Evolutionary conservation across 352 stramenopile genomes (phyloP), one percentile per base, ranked within the genome.

Genomic region (Phytopythium cucurbitacearum): DNA sequence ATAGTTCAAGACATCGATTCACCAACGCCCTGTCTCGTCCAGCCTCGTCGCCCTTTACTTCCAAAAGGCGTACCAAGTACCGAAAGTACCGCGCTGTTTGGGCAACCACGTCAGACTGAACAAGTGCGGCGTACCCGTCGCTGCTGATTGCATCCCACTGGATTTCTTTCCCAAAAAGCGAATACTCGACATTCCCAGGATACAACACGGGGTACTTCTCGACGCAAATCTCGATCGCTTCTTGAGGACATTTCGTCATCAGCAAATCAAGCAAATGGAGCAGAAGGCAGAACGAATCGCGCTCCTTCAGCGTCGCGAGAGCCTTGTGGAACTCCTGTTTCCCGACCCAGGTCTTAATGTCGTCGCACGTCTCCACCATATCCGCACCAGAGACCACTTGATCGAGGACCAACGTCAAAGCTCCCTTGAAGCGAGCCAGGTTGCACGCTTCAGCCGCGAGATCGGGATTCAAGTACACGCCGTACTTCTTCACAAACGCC

Each of bases 391-490:
- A 85, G 21, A 94, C 80, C 6, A 90, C 81, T 40, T 89, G 73
- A 49, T 91, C 72, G 12, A 95, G 62, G 5, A 95, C 77, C 42
- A 80, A 60, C 37, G 83, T 83, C 32, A 94, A 62, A 16, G 78
- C 81, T n/a, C 57, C 63, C 6, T 71, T 67, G 52, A 92, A 87
- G 9, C 80, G 62, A 11, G 68, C 78, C 44, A 85, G 65, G 34
- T 85, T 93, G 60, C 83, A 94, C 0, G 92, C 69, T 60, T 94
- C 75, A 38, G 83, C 82, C 15, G 85, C 85, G 38, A 92, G 63
- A 47, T 95, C 85, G 5, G 85, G 76, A 49, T 91, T 90, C 45
- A 95, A 62, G 54, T 95, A 95, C 33, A 83, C 83, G 7, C 83
- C 83, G 40, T 95, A 95, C 51, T 90, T 92, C 48, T 59, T 66